These are phyloP conservation scores for Myriosclerotinia duriaeana DNA, from an alignment of 2,329 filamentous ascomycete genomes.

Conservation along the genomic window DNA sequence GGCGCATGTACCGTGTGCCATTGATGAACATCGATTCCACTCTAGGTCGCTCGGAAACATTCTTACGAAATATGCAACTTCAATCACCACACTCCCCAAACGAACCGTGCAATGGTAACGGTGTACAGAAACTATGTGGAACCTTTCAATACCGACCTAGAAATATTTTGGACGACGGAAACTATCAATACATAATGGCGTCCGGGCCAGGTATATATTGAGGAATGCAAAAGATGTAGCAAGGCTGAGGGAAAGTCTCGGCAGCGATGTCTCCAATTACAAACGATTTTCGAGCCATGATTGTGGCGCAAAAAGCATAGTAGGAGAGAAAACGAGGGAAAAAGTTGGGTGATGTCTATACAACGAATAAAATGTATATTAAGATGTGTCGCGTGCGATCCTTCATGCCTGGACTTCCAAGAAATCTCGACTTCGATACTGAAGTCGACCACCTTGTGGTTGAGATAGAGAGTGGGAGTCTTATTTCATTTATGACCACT, in stretches of 20 bases:
- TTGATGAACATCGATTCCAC: neutral
- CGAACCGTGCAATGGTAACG: neutral
- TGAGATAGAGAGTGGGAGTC: no score
- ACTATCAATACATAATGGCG: neutral
- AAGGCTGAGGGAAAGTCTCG: no score
- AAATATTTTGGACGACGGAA: no score
- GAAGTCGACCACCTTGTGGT: neutral
- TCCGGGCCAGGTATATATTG: neutral
- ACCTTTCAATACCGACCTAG: neutral
- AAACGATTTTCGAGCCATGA: neutral
- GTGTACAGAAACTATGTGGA: neutral
- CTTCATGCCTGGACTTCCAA: neutral
- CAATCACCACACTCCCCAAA: no score
- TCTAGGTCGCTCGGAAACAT: no score
- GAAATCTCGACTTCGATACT: neutral
- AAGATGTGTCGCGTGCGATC: fast-evolving
- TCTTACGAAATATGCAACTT: no score
- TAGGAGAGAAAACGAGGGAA: no score
- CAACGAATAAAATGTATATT: fast-evolving
- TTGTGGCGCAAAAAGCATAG: neutral
- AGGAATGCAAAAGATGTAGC: neutral
- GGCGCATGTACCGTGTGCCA: neutral
- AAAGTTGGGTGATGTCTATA: fast-evolving
- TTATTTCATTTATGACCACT: neutral
- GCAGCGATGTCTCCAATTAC: neutral